These are phyloP conservation scores for Pyricularia grisea DNA, from an alignment of 2,329 filamentous ascomycete genomes.

Conservation along the genomic window DNA sequence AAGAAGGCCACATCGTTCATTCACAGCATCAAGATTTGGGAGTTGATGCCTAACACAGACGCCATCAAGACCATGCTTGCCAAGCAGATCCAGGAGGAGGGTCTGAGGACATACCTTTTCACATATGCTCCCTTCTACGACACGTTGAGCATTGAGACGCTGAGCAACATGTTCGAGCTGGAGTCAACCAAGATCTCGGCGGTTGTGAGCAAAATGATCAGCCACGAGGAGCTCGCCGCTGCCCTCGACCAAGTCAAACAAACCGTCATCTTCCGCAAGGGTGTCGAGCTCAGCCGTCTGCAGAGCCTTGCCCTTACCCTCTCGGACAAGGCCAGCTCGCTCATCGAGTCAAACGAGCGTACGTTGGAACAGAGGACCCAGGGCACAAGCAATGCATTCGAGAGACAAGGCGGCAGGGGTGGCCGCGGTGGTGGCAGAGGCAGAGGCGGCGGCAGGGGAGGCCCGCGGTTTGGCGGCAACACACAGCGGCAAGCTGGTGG, in stretches of 20 bases:
- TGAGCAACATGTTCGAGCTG: constrained; percentile 93
- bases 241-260: constrained; percentile 96
- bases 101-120: constrained; percentile 95
- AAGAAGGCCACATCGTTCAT: constrained; percentile 92
- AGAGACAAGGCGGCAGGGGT: constrained; percentile 76
- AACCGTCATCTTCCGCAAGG: constrained; percentile 98
- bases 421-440: constrained; percentile 59
- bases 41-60: constrained; percentile 84
- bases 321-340: constrained; percentile 88
- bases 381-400: constrained; percentile 90
- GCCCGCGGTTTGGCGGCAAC: constrained; percentile 47
- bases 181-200: constrained; percentile 84
- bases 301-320: constrained; percentile 92
- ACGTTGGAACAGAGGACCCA: constrained; percentile 95
- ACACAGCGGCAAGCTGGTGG: constrained; percentile 59
- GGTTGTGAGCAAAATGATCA: constrained; percentile 98
- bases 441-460: constrained; percentile 54
- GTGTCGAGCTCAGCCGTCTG: constrained; percentile 90
- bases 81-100: constrained; percentile 97
- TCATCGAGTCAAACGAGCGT: constrained; percentile 96
- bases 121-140: constrained; percentile 99
- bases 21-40: constrained; percentile 99
- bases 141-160: constrained; percentile 76
- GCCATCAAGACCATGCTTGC: constrained; percentile 97
- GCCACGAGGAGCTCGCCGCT: constrained; percentile 92